Evolutionary conservation across 495 filamentous ascomycete species (phyloP), one percentile per base, ranked within the genome.

Genomic region (Hypoxylon lienhwacheense): DNA sequence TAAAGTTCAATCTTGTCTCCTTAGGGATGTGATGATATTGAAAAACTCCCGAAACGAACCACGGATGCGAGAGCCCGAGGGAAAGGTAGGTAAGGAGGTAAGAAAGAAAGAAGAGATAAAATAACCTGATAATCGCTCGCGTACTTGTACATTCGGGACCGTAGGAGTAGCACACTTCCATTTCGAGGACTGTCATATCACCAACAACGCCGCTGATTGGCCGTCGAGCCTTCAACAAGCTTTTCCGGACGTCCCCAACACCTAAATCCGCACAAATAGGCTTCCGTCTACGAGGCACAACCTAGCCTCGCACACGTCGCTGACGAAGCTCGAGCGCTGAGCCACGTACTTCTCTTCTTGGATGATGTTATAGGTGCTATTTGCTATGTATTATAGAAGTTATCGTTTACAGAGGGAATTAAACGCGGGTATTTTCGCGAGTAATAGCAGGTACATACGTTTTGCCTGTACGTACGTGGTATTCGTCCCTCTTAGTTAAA

Each of bases 241-340:
- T 50, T 34, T 39, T 12, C 49, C 57, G 57, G 57, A 60, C 50
- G 45, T 60, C 57, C 57, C 57, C 57, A 60, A 60, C 32, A 44
- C 42, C 25, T 40, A 36, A 55, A 50, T 40, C 49, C 56, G 49
- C 56, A 44, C 43, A 60, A 34, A 33, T 35, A 58, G 53, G 22
- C 31, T 40, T 47, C 34, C 26, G 32, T 45, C 43, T 29, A 42
- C 16, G 45, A 55, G 25, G 43, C 36, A 59, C 20, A 37, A 47
- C 29, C 33, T 25, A 47, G 41, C 21, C 31, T 49, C 45, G 12
- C 36, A 35, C 43, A 26, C 45, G 20, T 37, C 16, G 46, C 55
- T 48, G 42, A 48, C 48, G 55, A 59, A 47, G 48, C 55, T 59
- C 34, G 25, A 46, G 16, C 19, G 21, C 48, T 59, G 4, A 47